Evolutionary conservation across 108 stramenopile genomes (phyloP).

Genomic region (Cyclotella cryptica): DNA sequence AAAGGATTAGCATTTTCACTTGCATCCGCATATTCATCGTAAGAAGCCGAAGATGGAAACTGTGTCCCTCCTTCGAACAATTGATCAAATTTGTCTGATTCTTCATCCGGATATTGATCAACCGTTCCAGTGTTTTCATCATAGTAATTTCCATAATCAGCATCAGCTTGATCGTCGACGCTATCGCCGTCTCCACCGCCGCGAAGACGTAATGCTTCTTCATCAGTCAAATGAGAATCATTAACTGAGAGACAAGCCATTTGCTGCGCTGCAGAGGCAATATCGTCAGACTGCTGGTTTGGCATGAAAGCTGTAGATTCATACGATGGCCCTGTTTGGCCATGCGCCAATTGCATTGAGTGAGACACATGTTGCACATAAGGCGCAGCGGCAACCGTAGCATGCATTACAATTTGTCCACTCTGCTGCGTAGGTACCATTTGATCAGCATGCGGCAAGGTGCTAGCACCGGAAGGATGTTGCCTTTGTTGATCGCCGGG

Average conservation of each 20-base stretch:
- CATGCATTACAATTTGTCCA: neutral
- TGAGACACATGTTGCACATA: neutral
- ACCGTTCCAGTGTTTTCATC: neutral
- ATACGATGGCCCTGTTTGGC: neutral
- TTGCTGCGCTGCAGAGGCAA: neutral
- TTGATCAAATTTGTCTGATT: neutral
- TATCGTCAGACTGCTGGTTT: neutral
- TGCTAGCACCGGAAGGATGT: neutral
- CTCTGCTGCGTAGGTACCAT: neutral
- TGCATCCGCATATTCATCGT: slow-evolving; percentile 3
- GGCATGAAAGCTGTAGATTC: neutral
- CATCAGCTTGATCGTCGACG: neutral
- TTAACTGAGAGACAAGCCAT: neutral
- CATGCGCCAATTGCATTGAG: neutral
- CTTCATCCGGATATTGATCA: neutral
- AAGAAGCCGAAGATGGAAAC: neutral
- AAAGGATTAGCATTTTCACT: slow-evolving; percentile 26
- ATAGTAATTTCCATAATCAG: neutral
- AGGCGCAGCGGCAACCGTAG: neutral
- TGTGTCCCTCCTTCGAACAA: neutral
- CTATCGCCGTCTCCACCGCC: slow-evolving; percentile 15
- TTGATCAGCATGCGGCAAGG: neutral
- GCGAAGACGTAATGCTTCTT: slow-evolving; percentile 24
- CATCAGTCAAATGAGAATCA: neutral
- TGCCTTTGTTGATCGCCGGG: neutral